Evolutionary conservation across 345 rosid genomes (phyloP), one percentile per base, ranked within the genome.

Genomic region (Bruguiera parviflora): DNA sequence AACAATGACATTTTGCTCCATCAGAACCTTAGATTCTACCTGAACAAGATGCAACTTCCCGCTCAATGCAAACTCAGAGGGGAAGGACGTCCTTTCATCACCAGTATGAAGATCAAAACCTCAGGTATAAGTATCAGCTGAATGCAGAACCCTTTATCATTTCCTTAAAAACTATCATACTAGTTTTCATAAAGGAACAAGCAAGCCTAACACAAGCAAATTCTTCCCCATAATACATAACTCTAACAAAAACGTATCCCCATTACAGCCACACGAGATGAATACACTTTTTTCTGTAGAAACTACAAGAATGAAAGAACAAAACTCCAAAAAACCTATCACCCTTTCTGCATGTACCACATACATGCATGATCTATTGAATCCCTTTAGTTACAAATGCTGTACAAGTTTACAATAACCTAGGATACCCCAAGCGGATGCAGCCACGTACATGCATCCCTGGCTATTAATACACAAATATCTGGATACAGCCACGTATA

Each of bases 11-110:
- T 72, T 70, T 1, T 66, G 35, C 43, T 59, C 66, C 58, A 71
- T 33, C 25, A 57, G 65, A 81, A 75, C 78, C 78, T 73, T 58
- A 79, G 68, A 77, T 63, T 70, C 87, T 76, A 84, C 87, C 89
- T 81, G 87, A 37, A 68, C 22, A 74, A 67, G 81, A 75, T 24
- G 76, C 58, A 79, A 68, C 78, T 78, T 73, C 73, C 74, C 64
- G 59, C 79, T 71, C 73, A 68, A 58, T 52, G 59, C 20, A 64
- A 3, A 68, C 61, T 71, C 58, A 58, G 60, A 53, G 75, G 73
- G 72, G 78, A 63, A 68, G 74, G 55, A 69, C 39, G 68, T 61
- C 52, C 71, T 53, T 74, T 55, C 33, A 58, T 58, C 19, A 63
- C 70, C 49, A 61, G 37, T 37, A 65, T 27, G 64, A 70, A 72